phyloP scores from a whole-genome alignment of 108 stramenopile genomes.

The Nitzschia sp. region DNA sequence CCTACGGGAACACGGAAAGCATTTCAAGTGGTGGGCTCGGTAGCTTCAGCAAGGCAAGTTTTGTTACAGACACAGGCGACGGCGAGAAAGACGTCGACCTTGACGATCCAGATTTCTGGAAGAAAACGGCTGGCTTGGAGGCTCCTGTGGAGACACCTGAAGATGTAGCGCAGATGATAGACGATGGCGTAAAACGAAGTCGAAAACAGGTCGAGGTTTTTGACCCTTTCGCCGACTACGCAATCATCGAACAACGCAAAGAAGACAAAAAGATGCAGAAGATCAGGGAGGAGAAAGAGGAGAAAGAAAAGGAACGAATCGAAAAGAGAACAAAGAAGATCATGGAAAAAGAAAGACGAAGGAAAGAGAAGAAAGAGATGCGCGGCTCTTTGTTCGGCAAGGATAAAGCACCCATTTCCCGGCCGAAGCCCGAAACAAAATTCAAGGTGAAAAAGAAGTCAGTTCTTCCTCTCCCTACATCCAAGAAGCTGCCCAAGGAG shows the following conservation, averaged over 20 bases:
- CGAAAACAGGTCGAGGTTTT: slow-evolving; percentile 81
- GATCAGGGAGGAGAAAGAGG: slow-evolving; percentile 66
- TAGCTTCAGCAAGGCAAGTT: slow-evolving; percentile 89
- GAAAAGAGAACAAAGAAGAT: slow-evolving; percentile 64
- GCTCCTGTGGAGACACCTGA: slow-evolving; percentile 69
- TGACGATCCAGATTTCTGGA: slow-evolving; percentile 95
- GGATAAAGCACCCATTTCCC: neutral
- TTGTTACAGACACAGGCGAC: slow-evolving; percentile 84
- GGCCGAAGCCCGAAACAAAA: slow-evolving; percentile 15
- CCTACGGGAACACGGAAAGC: slow-evolving; percentile 61
- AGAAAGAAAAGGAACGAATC: slow-evolving; percentile 60
- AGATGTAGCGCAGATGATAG: slow-evolving; percentile 75
- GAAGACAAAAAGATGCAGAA: slow-evolving; percentile 60
- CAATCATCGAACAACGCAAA: slow-evolving; percentile 55
- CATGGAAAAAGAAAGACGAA: slow-evolving; percentile 61
- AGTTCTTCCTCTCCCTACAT: slow-evolving; percentile 8
- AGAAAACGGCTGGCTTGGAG: slow-evolving; percentile 74
- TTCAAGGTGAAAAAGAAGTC: slow-evolving; percentile 14
- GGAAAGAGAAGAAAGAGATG: slow-evolving; percentile 40
- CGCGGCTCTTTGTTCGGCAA: slow-evolving; percentile 20
- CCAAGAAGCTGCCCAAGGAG: slow-evolving; percentile 13
- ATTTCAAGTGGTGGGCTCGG: slow-evolving; percentile 73
- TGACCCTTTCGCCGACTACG: slow-evolving; percentile 74
- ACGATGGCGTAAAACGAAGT: slow-evolving; percentile 72
- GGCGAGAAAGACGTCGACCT: slow-evolving; percentile 89